Conservation (phyloP, 805 yeast genomes). For the Hanseniaspora singularis region DNA sequence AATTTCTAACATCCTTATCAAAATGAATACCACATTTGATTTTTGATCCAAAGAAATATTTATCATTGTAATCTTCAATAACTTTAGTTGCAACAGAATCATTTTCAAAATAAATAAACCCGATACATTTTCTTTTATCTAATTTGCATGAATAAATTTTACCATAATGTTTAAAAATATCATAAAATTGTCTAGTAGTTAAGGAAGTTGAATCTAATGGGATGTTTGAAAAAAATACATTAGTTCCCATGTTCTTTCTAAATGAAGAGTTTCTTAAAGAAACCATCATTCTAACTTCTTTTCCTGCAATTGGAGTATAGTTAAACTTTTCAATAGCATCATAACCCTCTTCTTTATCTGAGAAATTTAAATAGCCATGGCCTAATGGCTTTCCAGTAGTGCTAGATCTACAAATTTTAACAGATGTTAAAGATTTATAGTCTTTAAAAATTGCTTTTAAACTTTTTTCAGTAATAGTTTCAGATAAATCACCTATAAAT, state of each 20-base stretch:
- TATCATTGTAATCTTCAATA: slow-evolving; percentile 27
- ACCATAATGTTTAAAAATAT: slow-evolving; percentile 38
- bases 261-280: slow-evolving; percentile 35
- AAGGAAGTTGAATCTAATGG: slow-evolving; percentile 26
- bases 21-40: slow-evolving; percentile 34
- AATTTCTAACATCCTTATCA: slow-evolving; percentile 27
- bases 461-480: slow-evolving; percentile 37
- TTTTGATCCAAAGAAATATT: slow-evolving; percentile 24
- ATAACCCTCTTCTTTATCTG: slow-evolving; percentile 39
- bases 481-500: slow-evolving; percentile 54
- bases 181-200: slow-evolving; percentile 38
- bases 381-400: slow-evolving; percentile 48
- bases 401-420: slow-evolving; percentile 49
- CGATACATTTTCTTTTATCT: slow-evolving; percentile 31
- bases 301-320: slow-evolving; percentile 31
- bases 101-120: slow-evolving; percentile 32
- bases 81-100: slow-evolving; percentile 29
- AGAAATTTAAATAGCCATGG: slow-evolving; percentile 62
- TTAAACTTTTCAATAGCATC: slow-evolving; percentile 47
- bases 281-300: slow-evolving; percentile 46
- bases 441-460: slow-evolving; percentile 35
- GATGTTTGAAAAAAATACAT: slow-evolving; percentile 39
- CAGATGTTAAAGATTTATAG: slow-evolving; percentile 40
- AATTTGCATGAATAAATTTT: slow-evolving; percentile 35
- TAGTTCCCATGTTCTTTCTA: slow-evolving; percentile 38